Evolutionary conservation across 257 asterid species (phyloP).

Genomic region (Asclepias syriaca): DNA sequence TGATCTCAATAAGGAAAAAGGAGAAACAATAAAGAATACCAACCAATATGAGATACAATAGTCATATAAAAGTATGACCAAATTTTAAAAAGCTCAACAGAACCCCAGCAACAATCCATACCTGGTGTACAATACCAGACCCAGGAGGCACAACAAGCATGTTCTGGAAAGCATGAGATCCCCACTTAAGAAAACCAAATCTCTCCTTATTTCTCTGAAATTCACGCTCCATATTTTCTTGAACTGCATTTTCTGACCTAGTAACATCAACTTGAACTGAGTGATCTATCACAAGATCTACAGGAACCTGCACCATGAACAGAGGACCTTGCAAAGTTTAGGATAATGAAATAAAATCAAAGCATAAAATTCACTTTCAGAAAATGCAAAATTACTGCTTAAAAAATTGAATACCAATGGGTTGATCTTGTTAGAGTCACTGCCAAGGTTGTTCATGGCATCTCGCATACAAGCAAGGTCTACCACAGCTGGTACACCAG

Average conservation of each 20-base stretch:
- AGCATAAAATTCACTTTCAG: background rate
- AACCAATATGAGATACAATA: background rate
- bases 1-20: background rate
- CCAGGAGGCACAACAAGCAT: slow-evolving; percentile 99
- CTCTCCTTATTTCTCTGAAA: slow-evolving; percentile 95
- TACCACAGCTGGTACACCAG: slow-evolving; percentile 95
- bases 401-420: slow-evolving; percentile 57
- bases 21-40: background rate
- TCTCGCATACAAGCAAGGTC: slow-evolving; percentile 98
- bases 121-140: slow-evolving; percentile 98
- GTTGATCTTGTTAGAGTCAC: slow-evolving; percentile 92
- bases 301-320: slow-evolving; percentile 71
- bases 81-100: background rate
- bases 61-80: background rate
- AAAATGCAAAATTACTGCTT: background rate
- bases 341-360: background rate
- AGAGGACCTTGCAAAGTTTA: slow-evolving; percentile 15
- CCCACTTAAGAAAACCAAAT: slow-evolving; percentile 98
- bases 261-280: slow-evolving; percentile 97
- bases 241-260: slow-evolving; percentile 87
- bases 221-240: slow-evolving; percentile 88
- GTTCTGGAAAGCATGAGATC: slow-evolving; percentile 86
- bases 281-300: slow-evolving; percentile 92
- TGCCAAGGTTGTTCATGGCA: slow-evolving; percentile 92
- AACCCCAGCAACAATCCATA: slow-evolving; percentile 16